Evolutionary conservation across 1,284 basidiomycete genomes (phyloP), one percentile per base, ranked within the genome.

Genomic region (Marasmius tenuissimus): DNA sequence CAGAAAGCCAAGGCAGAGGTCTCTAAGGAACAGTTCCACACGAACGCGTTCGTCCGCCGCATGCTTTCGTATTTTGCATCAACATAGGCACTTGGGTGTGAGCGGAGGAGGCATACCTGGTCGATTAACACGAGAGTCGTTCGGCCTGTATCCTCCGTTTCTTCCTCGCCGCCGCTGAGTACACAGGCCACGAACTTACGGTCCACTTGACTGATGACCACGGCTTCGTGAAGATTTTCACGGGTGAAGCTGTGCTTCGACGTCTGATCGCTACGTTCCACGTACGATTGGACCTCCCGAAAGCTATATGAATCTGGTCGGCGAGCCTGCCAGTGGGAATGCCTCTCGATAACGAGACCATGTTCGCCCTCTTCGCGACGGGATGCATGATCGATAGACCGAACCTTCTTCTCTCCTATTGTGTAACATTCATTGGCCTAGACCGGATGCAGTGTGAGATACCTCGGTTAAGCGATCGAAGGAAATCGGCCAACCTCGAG

Each of bases 41-140:
- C 94, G 86, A 35, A 96, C 79, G 9, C 96, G 86, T 75, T 98
- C 96, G 71, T 97, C 94, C 8, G 95, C 96, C 4, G 96, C 96
- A 71, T 98, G 96, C 73, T 98, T 47, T 61, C 51, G 58, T 27
- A 20, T 50, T 59, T 40, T 18, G 33, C 11, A 42, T 42, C n/a
- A 27, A 11, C 49, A 22, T 39, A 39, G 35, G 12, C 35, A 48
- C 50, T 37, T 34, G 48, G 33, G 27, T 51, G 16, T 18, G 1
- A 38, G 37, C 12, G 16, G 27, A 14, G 40, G 55, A 14, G 40
- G 55, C 59, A 54, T 50, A 60, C 62, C 62, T 63, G 96, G 76
- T 98, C 96, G 50, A 98, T 82, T 61, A 97, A 80, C 33, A 96
- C 81, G 37, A 98, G 78, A n/a, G 79, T 73, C 61, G 47, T 59